phyloP scores from a whole-genome alignment of 2,329 filamentous ascomycete species.

The Curvularia eragrostidis region DNA sequence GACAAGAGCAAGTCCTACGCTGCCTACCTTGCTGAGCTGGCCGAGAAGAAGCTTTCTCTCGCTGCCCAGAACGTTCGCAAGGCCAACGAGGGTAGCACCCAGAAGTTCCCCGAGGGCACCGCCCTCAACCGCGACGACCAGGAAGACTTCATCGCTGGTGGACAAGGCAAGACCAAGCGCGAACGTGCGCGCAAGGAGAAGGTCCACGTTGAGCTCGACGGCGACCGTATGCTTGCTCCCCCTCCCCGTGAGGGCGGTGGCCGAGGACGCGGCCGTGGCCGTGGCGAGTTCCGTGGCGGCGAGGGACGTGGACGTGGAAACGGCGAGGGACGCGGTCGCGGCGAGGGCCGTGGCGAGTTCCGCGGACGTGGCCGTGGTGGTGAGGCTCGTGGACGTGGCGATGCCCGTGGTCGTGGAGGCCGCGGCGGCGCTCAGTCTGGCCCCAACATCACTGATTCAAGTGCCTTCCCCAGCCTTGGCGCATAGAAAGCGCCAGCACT shows the following conservation, averaged over 20 bases:
- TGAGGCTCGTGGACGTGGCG: slow-evolving; percentile 55
- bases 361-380: slow-evolving; percentile 55
- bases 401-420: slow-evolving; percentile 58
- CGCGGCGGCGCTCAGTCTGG: slow-evolving; percentile 49
- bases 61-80: slow-evolving; percentile 76
- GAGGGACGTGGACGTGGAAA: slow-evolving; percentile 61
- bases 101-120: slow-evolving; percentile 93
- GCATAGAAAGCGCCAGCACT: slow-evolving; percentile 43
- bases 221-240: slow-evolving; percentile 60
- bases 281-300: slow-evolving; percentile 63
- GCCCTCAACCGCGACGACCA: slow-evolving; percentile 64
- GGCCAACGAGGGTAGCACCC: slow-evolving; percentile 91
- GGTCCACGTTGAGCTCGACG: slow-evolving; percentile 86
- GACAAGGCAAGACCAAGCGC: slow-evolving; percentile 77
- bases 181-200: slow-evolving; percentile 93
- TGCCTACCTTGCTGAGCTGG: slow-evolving; percentile 82
- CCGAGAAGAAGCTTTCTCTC: slow-evolving; percentile 78
- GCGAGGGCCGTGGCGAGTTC: slow-evolving; percentile 57
- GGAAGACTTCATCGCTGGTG: slow-evolving; percentile 75
- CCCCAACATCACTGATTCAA: slow-evolving; percentile 59
- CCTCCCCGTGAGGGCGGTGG: slow-evolving; percentile 61
- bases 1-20: slow-evolving; percentile 90
- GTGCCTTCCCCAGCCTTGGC: slow-evolving; percentile 62
- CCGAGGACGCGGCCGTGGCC: slow-evolving; percentile 58
- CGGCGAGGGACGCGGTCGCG: slow-evolving; percentile 56